A percentile compares a stretch with the other conserved stretches of the same genome.
Conservation (phyloP, 345 rosid species). For the Sisymbrium altissimum region DNA sequence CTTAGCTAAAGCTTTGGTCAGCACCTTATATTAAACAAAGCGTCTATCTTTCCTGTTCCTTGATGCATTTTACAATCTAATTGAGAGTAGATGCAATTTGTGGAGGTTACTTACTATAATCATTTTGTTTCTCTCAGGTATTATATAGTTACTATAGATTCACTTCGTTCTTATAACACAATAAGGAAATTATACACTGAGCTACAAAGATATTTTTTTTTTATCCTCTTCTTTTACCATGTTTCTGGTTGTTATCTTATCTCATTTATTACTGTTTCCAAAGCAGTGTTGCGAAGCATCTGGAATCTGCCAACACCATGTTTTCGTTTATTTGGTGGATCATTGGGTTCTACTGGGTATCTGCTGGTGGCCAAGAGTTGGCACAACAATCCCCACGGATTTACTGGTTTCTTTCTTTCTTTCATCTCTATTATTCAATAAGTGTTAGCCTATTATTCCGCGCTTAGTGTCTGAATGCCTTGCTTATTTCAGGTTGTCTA, state of each 20-base stretch:
- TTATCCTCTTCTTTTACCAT: not conserved
- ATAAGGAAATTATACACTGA: not conserved
- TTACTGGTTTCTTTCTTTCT: slow-evolving; percentile 56
- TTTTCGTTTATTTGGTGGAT: slow-evolving; percentile 99
- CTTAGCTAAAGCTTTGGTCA: not conserved
- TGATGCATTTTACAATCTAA: slow-evolving; percentile 4
- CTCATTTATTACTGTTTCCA: not conserved
- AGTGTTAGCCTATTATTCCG: not conserved
- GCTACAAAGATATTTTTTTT: not conserved
- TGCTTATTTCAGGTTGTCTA: slow-evolving; percentile 73
- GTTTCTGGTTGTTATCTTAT: not conserved
- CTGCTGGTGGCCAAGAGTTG: slow-evolving; percentile 81
- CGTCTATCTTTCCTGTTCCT: not conserved
- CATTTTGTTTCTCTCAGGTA: not conserved
- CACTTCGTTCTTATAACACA: not conserved
- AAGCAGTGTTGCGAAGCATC: slow-evolving; percentile 76
- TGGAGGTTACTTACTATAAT: not conserved
- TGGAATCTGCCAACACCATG: slow-evolving; percentile 98
- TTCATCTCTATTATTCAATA: not conserved
- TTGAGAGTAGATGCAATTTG: not conserved
- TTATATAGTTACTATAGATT: not conserved
- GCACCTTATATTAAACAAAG: slow-evolving; percentile 1
- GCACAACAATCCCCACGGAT: slow-evolving; percentile 71
- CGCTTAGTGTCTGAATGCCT: not conserved
- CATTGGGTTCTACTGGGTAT: slow-evolving; percentile 98